Evolutionary conservation across 2,329 filamentous ascomycete genomes (phyloP).

Genomic region (Cladosporium halotolerans): DNA sequence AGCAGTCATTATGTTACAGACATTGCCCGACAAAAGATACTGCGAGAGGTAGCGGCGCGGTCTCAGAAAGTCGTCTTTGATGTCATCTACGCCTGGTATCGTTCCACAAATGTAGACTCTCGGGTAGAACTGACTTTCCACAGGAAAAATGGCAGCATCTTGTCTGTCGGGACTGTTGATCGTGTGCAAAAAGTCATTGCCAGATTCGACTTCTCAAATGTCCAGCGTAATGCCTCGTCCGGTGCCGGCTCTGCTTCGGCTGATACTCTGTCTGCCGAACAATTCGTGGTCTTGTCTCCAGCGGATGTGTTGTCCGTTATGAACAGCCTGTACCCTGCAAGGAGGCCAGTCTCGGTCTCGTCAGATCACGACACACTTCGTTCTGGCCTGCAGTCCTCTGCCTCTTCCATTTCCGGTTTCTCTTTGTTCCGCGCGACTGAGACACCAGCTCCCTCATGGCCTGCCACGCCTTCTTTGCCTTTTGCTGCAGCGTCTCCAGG

Average conservation of each 20-base stretch:
- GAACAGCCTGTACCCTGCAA: constrained; percentile 76
- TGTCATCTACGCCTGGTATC: constrained; percentile 63
- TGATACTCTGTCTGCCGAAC: not conserved
- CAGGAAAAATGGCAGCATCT: constrained; percentile 55
- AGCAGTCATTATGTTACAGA: constrained; percentile 88
- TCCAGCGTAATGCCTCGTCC: not conserved
- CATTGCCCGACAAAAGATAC: constrained; percentile 71
- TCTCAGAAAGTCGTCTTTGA: constrained; percentile 75
- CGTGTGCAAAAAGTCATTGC: constrained; percentile 62
- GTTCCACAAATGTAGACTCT: not conserved
- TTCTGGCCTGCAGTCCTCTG: constrained; percentile 41
- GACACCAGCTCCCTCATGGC: not conserved
- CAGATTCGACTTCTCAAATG: not conserved
- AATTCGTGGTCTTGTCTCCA: constrained; percentile 49
- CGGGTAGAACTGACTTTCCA: constrained; percentile 18
- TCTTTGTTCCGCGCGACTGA: constrained; percentile 39
- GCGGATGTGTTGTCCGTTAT: constrained; percentile 76
- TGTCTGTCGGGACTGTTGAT: constrained; percentile 55
- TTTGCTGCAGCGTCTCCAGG: not conserved
- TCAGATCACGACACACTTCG: constrained; percentile 42
- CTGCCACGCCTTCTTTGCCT: not conserved
- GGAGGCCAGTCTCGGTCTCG: constrained; percentile 54
- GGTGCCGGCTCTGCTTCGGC: not conserved
- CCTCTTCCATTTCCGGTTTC: constrained; percentile 45
- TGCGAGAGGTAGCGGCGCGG: constrained; percentile 69